phyloP scores from a whole-genome alignment of 352 stramenopile species.

The Globisporangium megalacanthum region DNA sequence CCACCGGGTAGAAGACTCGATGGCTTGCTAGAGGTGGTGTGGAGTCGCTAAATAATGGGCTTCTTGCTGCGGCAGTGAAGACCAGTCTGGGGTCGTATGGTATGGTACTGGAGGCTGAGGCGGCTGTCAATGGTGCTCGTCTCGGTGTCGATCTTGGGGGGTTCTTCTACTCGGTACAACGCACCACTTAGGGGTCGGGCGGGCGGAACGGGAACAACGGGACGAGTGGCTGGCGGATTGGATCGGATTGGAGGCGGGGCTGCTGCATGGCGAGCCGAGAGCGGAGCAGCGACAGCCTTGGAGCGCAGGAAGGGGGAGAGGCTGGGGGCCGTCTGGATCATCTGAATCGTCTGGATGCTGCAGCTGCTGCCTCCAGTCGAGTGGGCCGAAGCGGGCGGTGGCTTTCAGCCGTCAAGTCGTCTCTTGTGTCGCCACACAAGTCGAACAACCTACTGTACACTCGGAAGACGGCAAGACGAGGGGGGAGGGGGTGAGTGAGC shows the following conservation, averaged over 20 bases:
- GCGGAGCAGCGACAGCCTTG: neutral
- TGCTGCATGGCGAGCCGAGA: neutral
- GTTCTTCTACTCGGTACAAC: slow-evolving; percentile 6
- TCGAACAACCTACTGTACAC: neutral
- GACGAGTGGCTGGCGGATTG: neutral
- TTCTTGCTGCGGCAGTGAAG: neutral
- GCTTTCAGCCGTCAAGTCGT: slow-evolving; percentile 1
- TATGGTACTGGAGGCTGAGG: neutral
- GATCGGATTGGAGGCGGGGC: neutral
- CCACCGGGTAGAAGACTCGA: neutral
- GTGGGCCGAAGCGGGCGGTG: too few species aligned
- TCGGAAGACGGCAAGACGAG: neutral
- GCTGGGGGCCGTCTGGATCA: too few species aligned
- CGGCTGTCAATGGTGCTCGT: neutral
- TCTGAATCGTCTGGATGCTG: neutral
- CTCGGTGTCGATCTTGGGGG: slow-evolving; percentile 1
- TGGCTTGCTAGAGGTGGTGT: neutral
- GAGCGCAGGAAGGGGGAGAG: neutral
- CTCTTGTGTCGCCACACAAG: slow-evolving; percentile 2
- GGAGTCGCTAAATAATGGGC: neutral
- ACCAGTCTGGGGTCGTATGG: neutral
- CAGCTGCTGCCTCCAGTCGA: neutral
- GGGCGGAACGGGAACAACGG: too few species aligned
- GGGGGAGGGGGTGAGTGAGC: too few species aligned
- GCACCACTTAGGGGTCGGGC: neutral